Evolutionary conservation across 176 grass and related monocot genomes (phyloP), one percentile per base, ranked within the genome.

Genomic region (Thalia dealbata): DNA sequence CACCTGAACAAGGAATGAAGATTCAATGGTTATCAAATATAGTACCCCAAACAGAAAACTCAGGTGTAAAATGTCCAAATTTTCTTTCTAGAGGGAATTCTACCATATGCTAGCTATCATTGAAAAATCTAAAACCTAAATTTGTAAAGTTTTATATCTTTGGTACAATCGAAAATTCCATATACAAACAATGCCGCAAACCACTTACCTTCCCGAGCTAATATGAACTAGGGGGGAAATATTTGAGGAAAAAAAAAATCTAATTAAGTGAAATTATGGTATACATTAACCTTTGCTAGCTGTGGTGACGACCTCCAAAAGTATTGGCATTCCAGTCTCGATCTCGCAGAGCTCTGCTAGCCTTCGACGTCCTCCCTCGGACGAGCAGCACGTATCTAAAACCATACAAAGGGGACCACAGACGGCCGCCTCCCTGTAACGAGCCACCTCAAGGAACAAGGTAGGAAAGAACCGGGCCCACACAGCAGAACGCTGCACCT

Each of bases 341-440:
- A 78, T 35, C 3, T 73, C 73, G 75, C 79, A 97, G 2, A 92
- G 85, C 70, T 91, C 82, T 41, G 73, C 32, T 48, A 97, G 61
- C 76, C 93, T 85, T 70, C 15, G 18, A 35, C 71, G 67, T 7
- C 87, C 89, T 22, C 87, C 87, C 25, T 68, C 70, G 16, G 76
- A 87, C 3, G 87, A 80, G 71, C 89, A 92, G 76, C 93, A 97
- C 8, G 85, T 86, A 73, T 97, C 93, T 30, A 97, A 74, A 75
- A 97, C 76, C 93, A 97, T 97, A 80, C 87, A 97, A 1, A 97
- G 83, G 3, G 93, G 85, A 46, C 88, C 89, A 50, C 86, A 78
- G 19, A 92, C 83, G 0, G 70, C 85, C 28, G 64, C 18, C 21
- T 91, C 93, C 71, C 52, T 59, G 76, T 91, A 77, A 66, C 56